Base-by-base conservation (phyloP, 176 grass and related monocot species). In the Metroxylon sagu region DNA sequence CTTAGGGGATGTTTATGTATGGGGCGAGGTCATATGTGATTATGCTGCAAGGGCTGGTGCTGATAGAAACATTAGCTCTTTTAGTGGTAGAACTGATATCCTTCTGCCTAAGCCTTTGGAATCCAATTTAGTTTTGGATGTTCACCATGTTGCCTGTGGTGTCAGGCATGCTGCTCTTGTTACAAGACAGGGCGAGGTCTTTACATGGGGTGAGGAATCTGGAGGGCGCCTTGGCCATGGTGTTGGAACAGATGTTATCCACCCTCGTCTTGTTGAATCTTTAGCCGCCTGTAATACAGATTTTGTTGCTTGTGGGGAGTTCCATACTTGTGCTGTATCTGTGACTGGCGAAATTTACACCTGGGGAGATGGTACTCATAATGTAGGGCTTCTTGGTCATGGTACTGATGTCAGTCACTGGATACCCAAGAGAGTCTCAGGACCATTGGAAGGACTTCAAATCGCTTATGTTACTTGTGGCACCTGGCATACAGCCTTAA, bases 151-250 rank as follows among this genome's bases (percentile, higher is more conserved):
- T 35, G 85, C 75, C 54, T 92, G 93, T 78, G 93, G 93, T 26
- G 84, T 87, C 57, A 79, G 86, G 54, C 93, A 98, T 51, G 84
- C 81, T 70, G 87, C 81, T 68, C 51, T 98, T 66, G 81, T 98
- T 70, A 92, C 93, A 6, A 98, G 79, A 80, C 83, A 85, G 25
- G 84, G 93, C 18, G 93, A 98, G 73, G 71, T 98, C 21, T 98
- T 98, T 71, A 85, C 93, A 23, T 98, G 93, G 93, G 93, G 93
- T 48, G 93, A 98, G 19, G 87, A 97, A 75, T 97, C 76, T 66
- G 84, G 84, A 28, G 92, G 92, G 5, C 69, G 87, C 39, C 83
- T 97, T 76, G 93, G 93, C 29, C 84, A 91, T 97, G 87, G 93
- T 61, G 77, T 76, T 67, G 76, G 57, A 56, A 77, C 76, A 26